Percentiles rank a stretch among this genome's conserved stretches.
Evolutionary conservation across 805 yeast species (phyloP).

Genomic region (Wickerhamiella qilinensis): DNA sequence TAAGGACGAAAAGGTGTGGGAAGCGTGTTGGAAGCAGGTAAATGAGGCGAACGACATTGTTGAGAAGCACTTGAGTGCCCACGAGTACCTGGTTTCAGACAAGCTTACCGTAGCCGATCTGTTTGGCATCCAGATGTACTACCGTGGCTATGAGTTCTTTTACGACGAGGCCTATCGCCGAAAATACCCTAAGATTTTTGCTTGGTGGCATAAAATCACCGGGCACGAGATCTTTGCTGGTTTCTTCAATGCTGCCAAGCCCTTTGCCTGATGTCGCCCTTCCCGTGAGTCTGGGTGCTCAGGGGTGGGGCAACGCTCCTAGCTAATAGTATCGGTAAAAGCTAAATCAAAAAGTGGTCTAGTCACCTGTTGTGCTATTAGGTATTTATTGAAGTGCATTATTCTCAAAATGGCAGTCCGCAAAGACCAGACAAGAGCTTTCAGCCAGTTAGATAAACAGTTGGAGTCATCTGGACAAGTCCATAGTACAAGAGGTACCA

Average conservation of each 20-base stretch:
- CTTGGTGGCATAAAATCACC: constrained; percentile 54
- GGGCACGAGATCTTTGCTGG: constrained; percentile 31
- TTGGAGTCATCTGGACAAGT: constrained; percentile 1
- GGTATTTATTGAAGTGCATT: too few relatives aligned
- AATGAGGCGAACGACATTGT: constrained; percentile 25
- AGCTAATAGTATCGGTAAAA: too few relatives aligned
- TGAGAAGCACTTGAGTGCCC: constrained; percentile 32
- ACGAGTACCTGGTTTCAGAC: constrained; percentile 62
- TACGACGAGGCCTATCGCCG: constrained; percentile 54
- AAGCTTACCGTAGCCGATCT: constrained; percentile 50
- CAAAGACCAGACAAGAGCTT: neutral
- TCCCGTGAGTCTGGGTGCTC: too few relatives aligned
- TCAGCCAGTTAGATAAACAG: neutral
- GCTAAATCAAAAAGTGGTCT: too few relatives aligned
- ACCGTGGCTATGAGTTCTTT: constrained; percentile 40
- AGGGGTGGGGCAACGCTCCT: too few relatives aligned
- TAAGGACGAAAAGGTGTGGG: constrained; percentile 59
- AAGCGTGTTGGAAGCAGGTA: constrained; percentile 27
- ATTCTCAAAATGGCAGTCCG: too few relatives aligned
- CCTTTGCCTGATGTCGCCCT: neutral
- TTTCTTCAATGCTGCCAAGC: constrained; percentile 27
- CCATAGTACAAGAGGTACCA: constrained; percentile 2
- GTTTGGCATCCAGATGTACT: constrained; percentile 31
- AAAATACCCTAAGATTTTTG: constrained; percentile 41
- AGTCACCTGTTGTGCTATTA: too few relatives aligned